Evolutionary conservation across 495 filamentous ascomycete species (phyloP), one percentile per base, ranked within the genome.

Genomic region (Achaetomiella virescens): DNA sequence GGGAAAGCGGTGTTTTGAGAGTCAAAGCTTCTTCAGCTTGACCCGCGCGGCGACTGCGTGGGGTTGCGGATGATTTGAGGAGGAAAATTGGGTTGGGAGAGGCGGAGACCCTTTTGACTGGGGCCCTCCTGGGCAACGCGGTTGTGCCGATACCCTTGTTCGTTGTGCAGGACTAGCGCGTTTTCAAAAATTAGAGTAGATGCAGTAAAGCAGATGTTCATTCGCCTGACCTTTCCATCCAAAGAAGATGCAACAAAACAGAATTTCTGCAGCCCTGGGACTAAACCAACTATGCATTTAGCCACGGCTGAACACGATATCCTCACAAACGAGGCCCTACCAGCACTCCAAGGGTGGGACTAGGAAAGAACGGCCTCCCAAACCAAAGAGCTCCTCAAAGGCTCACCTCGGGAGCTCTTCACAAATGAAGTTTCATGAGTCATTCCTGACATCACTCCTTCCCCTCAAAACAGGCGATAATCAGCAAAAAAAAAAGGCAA

Each of bases 31-130:
- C 56, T 45, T n/a, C 57, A 62, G 40, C 38, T 60, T 54, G 60
- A 61, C 57, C 61, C 60, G 54, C 57, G 38, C 60, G 24, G 44
- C 52, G 55, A 52, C 14, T 61, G 62, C 68, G 68, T 65, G 68
- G 64, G 64, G 68, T 63, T 66, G 59, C 54, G 64, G 58, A 58
- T 62, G 65, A 57, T 54, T 64, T 52, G 40, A 57, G 53, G 42
- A 59, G 53, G 53, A 42, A 61, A 59, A 63, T 59, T 50, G 48
- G 54, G 46, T 35, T 54, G 43, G 65, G 47, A 45, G 57, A 46
- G 59, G 61, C 62, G 52, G 61, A 57, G 46, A 20, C 52, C 56
- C 50, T 64, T 69, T 66, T 62, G 55, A 61, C 48, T 40, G 47
- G 58, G 17, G 31, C 40, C 45, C 4, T 48, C 29, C 45, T 43